Base-by-base conservation (phyloP, 2,329 filamentous ascomycete genomes). In the Nothopassalora personata region DNA sequence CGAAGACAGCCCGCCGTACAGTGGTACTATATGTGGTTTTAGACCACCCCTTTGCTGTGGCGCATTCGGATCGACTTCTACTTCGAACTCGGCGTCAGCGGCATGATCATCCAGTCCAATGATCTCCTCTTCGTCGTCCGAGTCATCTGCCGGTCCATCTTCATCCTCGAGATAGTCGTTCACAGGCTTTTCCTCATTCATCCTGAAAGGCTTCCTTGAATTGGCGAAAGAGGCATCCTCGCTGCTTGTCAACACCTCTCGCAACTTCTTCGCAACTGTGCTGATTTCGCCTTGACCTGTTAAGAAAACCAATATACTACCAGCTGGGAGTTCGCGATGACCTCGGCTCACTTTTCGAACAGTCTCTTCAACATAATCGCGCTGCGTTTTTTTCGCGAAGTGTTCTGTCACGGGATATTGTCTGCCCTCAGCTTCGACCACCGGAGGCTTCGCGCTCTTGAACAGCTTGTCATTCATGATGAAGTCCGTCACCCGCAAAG, bases 231-330 rank as follows among this genome's bases (percentile, higher is more conserved):
- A 62, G 30, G 63, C 79, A 49, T 80, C 81, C 27, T 76, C 78
- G 19, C n/a, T 43, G n/a, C 75, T 76, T 48, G 69, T 83, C 79
- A 80, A 90, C 78, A 84, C 80, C 53, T 88, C 80, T 69, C 88
- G 91, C 28, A 99, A 76, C 39, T 83, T 84, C 72, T 91, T 94
- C 64, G 87, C 88, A n/a, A 99, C 80, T 51, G 89, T 83, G 46
- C 84, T 80, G 60, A 99, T 99, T 72, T 99, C 95, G 64, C 91
- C 90, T 66, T 96, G 90, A 0, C 94, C 92, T 0, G 94, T 99
- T 55, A 99, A 76, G 69, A 99, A 99, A 0, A 97, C 91, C 23
- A 99, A 82, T 71, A 99, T 94, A 8, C 89, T 91, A 9, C 94
- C 94, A 0, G 89, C 86, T 1, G 94, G 94, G 7, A 99, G 81